Conservation (phyloP, 805 yeast genomes). For the Kazachstania kunashirensis region DNA sequence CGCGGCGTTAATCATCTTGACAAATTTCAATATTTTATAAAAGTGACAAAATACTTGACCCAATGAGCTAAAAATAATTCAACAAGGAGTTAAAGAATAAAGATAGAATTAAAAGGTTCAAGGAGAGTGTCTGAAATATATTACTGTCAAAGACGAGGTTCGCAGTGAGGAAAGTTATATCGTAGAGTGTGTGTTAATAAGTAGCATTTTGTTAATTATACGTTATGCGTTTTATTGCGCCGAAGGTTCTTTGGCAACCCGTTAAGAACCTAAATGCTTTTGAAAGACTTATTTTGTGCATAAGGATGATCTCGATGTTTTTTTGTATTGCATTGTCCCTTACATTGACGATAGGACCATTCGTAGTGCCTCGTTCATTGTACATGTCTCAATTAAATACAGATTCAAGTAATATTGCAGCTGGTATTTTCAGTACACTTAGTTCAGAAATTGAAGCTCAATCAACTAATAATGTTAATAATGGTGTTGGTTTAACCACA, state of each 20-base stretch:
- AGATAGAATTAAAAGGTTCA: no score
- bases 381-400: constrained; percentile 21
- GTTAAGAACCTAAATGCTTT: constrained; percentile 19
- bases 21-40: no score
- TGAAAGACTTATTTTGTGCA: constrained; percentile 15
- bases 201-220: no score
- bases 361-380: constrained; percentile 12
- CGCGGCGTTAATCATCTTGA: no score
- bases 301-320: constrained; percentile 17
- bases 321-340: constrained; percentile 15
- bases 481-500: constrained; percentile 27
- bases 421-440: constrained; percentile 20
- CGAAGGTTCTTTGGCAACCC: constrained; percentile 6
- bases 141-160: no score
- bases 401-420: constrained; percentile 16
- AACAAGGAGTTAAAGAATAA: no score
- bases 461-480: constrained; percentile 18
- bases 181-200: no score
- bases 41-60: no score
- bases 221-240: not conserved
- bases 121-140: no score
- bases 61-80: no score
- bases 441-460: constrained; percentile 18
- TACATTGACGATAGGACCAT: constrained; percentile 17
- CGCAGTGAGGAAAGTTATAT: no score